phyloP scores from a whole-genome alignment of 164 flowering plant genomes.

The Vitis rotundifolia region DNA sequence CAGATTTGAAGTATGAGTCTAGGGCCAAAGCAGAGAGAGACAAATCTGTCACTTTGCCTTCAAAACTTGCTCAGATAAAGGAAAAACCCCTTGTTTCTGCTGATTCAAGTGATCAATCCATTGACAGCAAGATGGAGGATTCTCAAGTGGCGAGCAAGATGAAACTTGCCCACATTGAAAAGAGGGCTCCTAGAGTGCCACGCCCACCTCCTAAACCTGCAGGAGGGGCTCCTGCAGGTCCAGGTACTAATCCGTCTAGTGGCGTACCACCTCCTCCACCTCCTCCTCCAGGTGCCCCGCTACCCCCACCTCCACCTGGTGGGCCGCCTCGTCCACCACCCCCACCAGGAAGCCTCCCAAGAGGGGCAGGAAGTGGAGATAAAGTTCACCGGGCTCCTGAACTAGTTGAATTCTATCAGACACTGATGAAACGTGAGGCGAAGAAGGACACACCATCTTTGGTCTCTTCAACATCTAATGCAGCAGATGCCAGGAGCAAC shows the following conservation, averaged over 20 bases:
- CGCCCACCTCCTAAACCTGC: conserved; percentile 84
- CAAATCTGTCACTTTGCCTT: conserved; percentile 52
- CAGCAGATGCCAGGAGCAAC: conserved; percentile 76
- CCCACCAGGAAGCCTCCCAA: conserved; percentile 72
- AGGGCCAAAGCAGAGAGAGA: conserved; percentile 34
- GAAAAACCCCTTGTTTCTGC: conserved; percentile 51
- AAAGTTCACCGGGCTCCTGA: conserved; percentile 99
- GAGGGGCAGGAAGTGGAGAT: conserved; percentile 60
- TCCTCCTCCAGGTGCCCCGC: conserved; percentile 60
- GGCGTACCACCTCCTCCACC: conserved; percentile 47
- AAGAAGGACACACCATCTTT: conserved; percentile 73
- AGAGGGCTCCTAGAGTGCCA: conserved; percentile 77
- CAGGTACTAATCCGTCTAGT: conserved; percentile 30
- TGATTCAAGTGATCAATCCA: conserved; percentile 44
- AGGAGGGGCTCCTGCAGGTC: conserved; percentile 39
- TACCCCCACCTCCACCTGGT: conserved; percentile 70
- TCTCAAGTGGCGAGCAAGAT: conserved; percentile 64
- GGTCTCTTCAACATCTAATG: conserved; percentile 46
- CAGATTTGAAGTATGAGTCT: conserved; percentile 29
- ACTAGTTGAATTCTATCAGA: conserved; percentile 89
- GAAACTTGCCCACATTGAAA: conserved; percentile 72
- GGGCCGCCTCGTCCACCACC: conserved; percentile 89
- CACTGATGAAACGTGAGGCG: conserved; percentile 92
- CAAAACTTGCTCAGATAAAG: conserved; percentile 73
- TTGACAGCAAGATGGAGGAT: conserved; percentile 44